Conservation (phyloP, 495 filamentous ascomycete species). For the Aspergillus cristatus region DNA sequence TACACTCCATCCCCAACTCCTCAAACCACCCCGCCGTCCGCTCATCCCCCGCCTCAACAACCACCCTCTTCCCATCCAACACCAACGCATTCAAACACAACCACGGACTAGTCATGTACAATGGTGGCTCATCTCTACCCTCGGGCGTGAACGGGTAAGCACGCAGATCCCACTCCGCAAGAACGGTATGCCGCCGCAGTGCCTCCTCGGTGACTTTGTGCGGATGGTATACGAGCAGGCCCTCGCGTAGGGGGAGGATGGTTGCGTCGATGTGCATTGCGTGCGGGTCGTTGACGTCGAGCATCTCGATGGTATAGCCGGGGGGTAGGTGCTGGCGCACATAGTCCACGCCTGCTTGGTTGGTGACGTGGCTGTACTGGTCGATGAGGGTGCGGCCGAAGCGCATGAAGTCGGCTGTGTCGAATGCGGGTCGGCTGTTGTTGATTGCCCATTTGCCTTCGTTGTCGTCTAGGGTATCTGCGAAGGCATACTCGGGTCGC, state of each 20-base stretch:
- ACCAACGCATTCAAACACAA: conserved; percentile 12
- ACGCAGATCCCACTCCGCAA: conserved; percentile 11
- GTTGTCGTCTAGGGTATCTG: conserved; percentile 1
- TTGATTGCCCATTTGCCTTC: conserved; percentile 10
- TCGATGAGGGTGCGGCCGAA: conserved; percentile 14
- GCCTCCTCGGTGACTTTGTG: conserved; percentile 9
- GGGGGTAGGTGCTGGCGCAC: conserved; percentile 6
- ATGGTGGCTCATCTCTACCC: conserved; percentile 1
- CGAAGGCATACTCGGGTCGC: conserved; percentile 2
- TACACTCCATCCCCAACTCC: conserved; percentile 12
- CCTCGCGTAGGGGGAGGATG: conserved; percentile 12
- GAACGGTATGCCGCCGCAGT: conserved; percentile 8
- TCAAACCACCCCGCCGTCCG: conserved; percentile 7
- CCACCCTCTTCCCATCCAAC: conserved; percentile 8
- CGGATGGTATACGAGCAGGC: conserved; percentile 14
- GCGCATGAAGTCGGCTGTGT: conserved; percentile 23
- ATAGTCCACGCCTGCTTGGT: conserved; percentile 16
- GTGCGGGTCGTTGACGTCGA: conserved; percentile 9
- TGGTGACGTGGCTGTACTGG: conserved; percentile 19
- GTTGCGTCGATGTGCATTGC: conserved; percentile 22
- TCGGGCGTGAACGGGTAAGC: conserved; percentile 8
- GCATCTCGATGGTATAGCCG: conserved; percentile 14
- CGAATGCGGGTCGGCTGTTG: conserved; percentile 19
- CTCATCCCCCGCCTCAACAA: conserved; percentile 14
- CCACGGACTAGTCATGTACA: conserved; percentile 13